Conservation (phyloP, 345 rosid genomes). For the Dipteronia dyeriana region DNA sequence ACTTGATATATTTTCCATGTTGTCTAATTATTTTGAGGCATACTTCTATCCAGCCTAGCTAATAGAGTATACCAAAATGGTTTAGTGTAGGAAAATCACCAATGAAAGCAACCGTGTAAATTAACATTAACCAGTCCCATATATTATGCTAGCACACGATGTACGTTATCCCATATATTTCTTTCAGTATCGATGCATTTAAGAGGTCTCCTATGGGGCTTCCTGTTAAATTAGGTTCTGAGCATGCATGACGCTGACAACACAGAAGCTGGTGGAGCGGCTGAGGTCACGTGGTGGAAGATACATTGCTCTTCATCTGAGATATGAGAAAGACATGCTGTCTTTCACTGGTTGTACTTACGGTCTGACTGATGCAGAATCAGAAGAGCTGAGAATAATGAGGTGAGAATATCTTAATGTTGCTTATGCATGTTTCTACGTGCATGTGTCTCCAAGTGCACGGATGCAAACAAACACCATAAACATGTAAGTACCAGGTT, state of each 20-base stretch:
- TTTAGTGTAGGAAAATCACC: background rate
- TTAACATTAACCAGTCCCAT: background rate
- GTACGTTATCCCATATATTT: conserved; percentile 20
- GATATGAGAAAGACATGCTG: conserved; percentile 97
- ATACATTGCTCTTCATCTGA: conserved; percentile 87
- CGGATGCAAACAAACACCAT: background rate
- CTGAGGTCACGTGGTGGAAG: conserved; percentile 71
- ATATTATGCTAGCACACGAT: conserved; percentile 15
- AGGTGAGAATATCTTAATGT: conserved; percentile 49
- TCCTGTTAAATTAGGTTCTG: conserved; percentile 90
- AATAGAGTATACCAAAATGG: background rate
- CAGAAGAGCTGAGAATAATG: conserved; percentile 80
- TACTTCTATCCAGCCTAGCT: background rate
- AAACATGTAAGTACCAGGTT: background rate
- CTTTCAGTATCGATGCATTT: conserved; percentile 56
- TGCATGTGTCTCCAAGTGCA: background rate
- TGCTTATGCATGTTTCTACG: background rate
- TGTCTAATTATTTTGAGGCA: background rate
- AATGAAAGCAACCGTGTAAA: background rate
- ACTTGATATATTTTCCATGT: background rate
- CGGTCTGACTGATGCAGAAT: conserved; percentile 77
- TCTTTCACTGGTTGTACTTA: conserved; percentile 93
- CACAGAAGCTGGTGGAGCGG: conserved; percentile 96
- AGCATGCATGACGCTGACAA: conserved; percentile 84
- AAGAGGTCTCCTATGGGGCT: conserved; percentile 90